Evolutionary conservation across 345 rosid species (phyloP), one percentile per base, ranked within the genome.

Genomic region (Lepidium didymum): DNA sequence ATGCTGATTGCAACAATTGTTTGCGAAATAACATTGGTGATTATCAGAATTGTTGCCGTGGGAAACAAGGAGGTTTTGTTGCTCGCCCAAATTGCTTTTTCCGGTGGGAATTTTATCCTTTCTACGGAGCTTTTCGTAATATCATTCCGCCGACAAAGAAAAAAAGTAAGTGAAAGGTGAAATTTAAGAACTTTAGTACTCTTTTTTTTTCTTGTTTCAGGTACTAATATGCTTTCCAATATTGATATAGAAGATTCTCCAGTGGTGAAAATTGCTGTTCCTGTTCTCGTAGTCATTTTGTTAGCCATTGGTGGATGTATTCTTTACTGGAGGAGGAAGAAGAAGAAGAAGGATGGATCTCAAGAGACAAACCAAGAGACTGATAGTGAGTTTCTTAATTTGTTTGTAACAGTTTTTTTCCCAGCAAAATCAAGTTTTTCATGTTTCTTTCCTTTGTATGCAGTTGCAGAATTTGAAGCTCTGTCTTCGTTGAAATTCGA

Each of bases 31-130:
- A 29, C 29, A 64, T 59, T 18, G 38, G 34, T 2, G 1, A 53
- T 6, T 69, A 34, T 53, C 58, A 65, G 49, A 58, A n/a, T 11
- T 79, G 78, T 57, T 68, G 78, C 16, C 25, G 63, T 35, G 57
- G 58, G 52, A 16, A 64, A 4, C 69, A 52, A 67, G 83, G 83
- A 41, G 78, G 80, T 16, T 2, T 7, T 34, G 67, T 55, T n/a
- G 12, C 10, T 14, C 68, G 38, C 5, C 80, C 74, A 0, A 76
- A 67, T 34, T 76, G 79, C 49, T 8, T 74, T 16, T 69, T 69
- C 66, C 56, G 66, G 15, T 58, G 73, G 58, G 59, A 69, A 5
- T 59, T 59, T 60, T 69, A 69, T 38, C 52, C 51, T 49, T 69
- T 69, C 13, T 38, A 59, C 10, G 33, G 18, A 45, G 67, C 74